Evolutionary conservation across 2,329 filamentous ascomycete genomes (phyloP).

Genomic region (Nigrospora oryzae): DNA sequence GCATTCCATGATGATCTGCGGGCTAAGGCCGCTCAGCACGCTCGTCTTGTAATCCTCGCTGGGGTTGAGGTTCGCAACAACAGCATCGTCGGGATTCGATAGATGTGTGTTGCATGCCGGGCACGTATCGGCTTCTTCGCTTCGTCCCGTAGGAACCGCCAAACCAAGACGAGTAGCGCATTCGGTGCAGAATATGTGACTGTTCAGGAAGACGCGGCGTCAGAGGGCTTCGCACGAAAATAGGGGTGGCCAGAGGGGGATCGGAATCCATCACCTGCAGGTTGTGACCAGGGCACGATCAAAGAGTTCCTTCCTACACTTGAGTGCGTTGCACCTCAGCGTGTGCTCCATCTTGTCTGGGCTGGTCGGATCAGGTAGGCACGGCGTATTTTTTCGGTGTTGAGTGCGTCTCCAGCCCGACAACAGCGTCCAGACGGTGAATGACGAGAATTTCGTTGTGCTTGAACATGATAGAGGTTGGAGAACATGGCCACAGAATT

Average conservation of each 20-base stretch:
- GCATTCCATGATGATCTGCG: slow-evolving; percentile 78
- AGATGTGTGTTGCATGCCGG: slow-evolving; percentile 69
- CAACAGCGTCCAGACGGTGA: too few species aligned
- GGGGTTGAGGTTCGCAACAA: slow-evolving; percentile 63
- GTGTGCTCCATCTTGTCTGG: slow-evolving; percentile 56
- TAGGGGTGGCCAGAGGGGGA: not conserved
- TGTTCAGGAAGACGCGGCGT: slow-evolving; percentile 21
- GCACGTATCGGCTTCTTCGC: slow-evolving; percentile 48
- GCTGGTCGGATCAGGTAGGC: too few species aligned
- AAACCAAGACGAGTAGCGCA: slow-evolving; percentile 63
- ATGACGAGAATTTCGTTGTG: too few species aligned
- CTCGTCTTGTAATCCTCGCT: slow-evolving; percentile 87
- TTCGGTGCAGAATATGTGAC: slow-evolving; percentile 76
- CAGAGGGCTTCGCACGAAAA: not conserved
- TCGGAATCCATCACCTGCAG: slow-evolving; percentile 54
- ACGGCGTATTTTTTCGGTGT: too few species aligned
- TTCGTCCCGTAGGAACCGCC: slow-evolving; percentile 33
- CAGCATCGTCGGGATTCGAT: slow-evolving; percentile 64
- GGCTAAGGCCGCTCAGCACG: slow-evolving; percentile 73
- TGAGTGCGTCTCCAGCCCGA: too few species aligned
- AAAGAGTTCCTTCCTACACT: slow-evolving; percentile 61
- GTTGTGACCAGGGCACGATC: slow-evolving; percentile 77
- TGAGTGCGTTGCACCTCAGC: slow-evolving; percentile 72
- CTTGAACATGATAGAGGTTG: too few species aligned
- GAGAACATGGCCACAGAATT: too few species aligned